A percentile compares a stretch with the other conserved stretches of the same genome.
Conservation (phyloP, 495 filamentous ascomycete genomes). For the Niebla homalea region DNA sequence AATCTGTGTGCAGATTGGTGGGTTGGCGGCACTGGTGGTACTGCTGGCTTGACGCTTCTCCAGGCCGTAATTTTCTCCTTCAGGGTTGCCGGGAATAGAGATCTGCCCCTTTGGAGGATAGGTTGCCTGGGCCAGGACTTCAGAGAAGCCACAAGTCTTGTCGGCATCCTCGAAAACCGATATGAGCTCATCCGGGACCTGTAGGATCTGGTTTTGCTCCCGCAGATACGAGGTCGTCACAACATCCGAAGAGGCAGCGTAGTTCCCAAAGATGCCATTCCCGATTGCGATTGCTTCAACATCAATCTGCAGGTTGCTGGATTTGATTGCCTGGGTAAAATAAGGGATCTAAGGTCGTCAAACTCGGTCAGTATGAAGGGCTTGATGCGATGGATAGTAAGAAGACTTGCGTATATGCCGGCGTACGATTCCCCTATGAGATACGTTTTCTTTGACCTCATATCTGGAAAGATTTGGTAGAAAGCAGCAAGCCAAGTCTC, state of each 20-base stretch:
- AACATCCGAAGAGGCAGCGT: slow-evolving; percentile 23
- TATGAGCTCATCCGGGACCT: slow-evolving; percentile 20
- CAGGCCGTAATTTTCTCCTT: slow-evolving; percentile 23
- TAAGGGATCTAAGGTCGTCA: slow-evolving; percentile 22
- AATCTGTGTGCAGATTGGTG: no score
- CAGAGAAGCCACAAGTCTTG: slow-evolving; percentile 24
- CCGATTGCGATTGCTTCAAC: slow-evolving; percentile 26
- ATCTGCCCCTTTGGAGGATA: slow-evolving; percentile 25
- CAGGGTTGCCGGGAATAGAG: slow-evolving; percentile 25
- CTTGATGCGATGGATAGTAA: no score
- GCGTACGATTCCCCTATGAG: slow-evolving; percentile 32
- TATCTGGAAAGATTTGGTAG: slow-evolving; percentile 22
- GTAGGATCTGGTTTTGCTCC: slow-evolving; percentile 15
- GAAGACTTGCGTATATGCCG: slow-evolving; percentile 19
- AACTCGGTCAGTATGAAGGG: neutral
- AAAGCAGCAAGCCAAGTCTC: slow-evolving; percentile 26
- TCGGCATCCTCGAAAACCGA: slow-evolving; percentile 21
- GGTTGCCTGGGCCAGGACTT: slow-evolving; percentile 19
- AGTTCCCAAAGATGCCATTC: slow-evolving; percentile 25
- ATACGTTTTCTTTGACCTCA: slow-evolving; percentile 25
- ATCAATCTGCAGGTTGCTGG: slow-evolving; percentile 23
- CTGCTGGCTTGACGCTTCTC: slow-evolving; percentile 3
- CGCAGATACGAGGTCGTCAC: slow-evolving; percentile 20
- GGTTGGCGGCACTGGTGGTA: neutral
- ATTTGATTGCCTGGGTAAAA: slow-evolving; percentile 24